Conservation (phyloP, 2,329 filamentous ascomycete species). For the Macrophomina phaseolina region DNA sequence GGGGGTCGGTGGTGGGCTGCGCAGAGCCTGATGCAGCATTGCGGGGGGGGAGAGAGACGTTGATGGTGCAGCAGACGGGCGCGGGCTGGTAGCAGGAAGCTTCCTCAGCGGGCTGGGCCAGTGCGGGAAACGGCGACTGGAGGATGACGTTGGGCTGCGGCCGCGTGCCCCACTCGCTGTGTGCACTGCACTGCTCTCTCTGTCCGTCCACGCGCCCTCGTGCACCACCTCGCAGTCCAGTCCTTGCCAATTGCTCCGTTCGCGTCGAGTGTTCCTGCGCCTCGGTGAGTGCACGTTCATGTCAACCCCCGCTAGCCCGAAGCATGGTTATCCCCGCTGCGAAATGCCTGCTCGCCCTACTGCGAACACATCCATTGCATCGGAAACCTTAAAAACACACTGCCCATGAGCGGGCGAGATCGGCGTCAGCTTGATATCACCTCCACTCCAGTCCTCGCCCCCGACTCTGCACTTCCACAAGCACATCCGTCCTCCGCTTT, state of each 20-base stretch:
- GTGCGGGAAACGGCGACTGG: conserved; percentile 8
- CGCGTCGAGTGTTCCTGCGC: not conserved
- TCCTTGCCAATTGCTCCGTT: not conserved
- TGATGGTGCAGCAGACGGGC: not conserved
- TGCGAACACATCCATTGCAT: not conserved
- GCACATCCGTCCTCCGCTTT: not conserved
- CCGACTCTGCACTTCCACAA: not conserved
- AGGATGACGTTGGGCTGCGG: conserved; percentile 16
- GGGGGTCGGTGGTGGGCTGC: not conserved
- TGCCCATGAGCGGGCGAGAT: conserved; percentile 6
- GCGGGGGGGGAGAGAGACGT: conserved; percentile 8
- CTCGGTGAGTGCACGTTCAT: conserved; percentile 1
- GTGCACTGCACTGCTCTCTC: not conserved
- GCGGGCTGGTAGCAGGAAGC: conserved; percentile 15
- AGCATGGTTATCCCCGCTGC: conserved; percentile 9
- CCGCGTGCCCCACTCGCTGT: conserved; percentile 2
- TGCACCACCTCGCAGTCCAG: conserved; percentile 17
- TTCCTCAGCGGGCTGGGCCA: conserved; percentile 22
- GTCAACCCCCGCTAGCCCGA: not conserved
- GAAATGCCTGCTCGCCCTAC: not conserved
- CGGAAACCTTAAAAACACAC: conserved; percentile 14
- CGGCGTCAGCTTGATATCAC: conserved; percentile 16
- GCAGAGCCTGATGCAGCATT: conserved; percentile 11
- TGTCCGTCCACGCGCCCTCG: not conserved
- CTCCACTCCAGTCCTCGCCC: not conserved